Percentiles rank a stretch among this genome's conserved stretches.
These are phyloP conservation scores for Fusarium illudens DNA, from an alignment of 2,329 filamentous ascomycete species.

Conservation along the genomic window DNA sequence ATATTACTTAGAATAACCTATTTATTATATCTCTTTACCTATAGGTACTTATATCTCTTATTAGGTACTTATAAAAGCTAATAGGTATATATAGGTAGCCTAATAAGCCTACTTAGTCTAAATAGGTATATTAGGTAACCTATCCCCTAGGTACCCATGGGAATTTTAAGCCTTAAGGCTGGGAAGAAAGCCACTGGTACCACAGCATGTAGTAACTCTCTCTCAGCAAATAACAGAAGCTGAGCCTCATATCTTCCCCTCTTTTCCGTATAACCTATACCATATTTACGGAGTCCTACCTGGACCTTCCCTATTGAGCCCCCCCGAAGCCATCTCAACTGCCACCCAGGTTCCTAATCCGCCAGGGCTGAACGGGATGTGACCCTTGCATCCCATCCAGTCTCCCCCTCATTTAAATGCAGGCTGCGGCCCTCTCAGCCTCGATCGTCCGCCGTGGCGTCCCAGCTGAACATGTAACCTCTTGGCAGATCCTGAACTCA, in stretches of 20 bases:
- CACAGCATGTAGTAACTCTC: neutral
- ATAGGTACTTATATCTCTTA: too few relatives aligned
- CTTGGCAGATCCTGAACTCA: neutral
- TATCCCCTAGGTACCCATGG: too few relatives aligned
- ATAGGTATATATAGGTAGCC: too few relatives aligned
- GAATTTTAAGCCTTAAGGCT: too few relatives aligned
- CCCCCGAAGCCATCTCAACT: neutral
- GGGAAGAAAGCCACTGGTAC: neutral
- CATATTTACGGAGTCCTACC: neutral
- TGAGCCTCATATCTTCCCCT: neutral
- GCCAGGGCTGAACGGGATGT: neutral
- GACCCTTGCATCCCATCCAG: too few relatives aligned
- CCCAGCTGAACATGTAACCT: neutral
- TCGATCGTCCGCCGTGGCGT: neutral
- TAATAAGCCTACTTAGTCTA: too few relatives aligned
- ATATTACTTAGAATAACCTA: too few relatives aligned
- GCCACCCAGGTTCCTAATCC: neutral
- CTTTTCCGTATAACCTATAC: neutral
- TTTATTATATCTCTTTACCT: too few relatives aligned
- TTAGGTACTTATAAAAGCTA: too few relatives aligned
- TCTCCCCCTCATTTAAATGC: neutral
- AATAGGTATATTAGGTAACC: too few relatives aligned
- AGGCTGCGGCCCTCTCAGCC: neutral
- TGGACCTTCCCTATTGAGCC: neutral
- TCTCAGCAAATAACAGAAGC: neutral